phyloP scores from a whole-genome alignment of 1,139 yeast species.

The Debaryomyces sp. region DNA sequence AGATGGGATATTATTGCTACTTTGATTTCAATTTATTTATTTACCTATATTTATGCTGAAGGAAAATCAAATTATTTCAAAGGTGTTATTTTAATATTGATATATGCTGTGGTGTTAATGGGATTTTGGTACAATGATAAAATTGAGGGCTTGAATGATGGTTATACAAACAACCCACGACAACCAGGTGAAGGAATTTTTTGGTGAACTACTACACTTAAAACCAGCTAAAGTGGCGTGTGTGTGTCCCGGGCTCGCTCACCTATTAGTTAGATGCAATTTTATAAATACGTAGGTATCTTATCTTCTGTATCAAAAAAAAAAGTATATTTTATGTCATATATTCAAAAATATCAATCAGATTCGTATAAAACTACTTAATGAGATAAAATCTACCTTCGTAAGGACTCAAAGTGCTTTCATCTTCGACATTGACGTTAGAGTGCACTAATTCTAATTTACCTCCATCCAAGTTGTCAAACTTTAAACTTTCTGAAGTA shows the following conservation, averaged over 20 bases:
- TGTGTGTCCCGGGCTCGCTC: background rate
- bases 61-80: constrained; percentile 96
- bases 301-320: background rate
- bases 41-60: constrained; percentile 93
- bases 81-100: constrained; percentile 83
- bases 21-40: constrained; percentile 81
- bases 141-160: constrained; percentile 40
- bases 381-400: constrained; percentile 43
- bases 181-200: background rate
- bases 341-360: background rate
- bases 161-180: constrained; percentile 15
- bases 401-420: constrained; percentile 32
- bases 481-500: constrained; percentile 31
- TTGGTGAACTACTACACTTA: background rate
- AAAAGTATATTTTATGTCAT: background rate
- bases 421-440: constrained; percentile 27
- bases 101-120: constrained; percentile 72
- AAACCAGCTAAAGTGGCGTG: background rate
- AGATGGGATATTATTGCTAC: constrained; percentile 94
- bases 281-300: background rate
- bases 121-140: constrained; percentile 77
- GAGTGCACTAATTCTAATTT: constrained; percentile 31
- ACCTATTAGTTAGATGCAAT: background rate
- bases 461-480: constrained; percentile 33
- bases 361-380: constrained; percentile 13